Evolutionary conservation across 2,329 filamentous ascomycete species (phyloP).

Genomic region (Diaporthe caulivora): DNA sequence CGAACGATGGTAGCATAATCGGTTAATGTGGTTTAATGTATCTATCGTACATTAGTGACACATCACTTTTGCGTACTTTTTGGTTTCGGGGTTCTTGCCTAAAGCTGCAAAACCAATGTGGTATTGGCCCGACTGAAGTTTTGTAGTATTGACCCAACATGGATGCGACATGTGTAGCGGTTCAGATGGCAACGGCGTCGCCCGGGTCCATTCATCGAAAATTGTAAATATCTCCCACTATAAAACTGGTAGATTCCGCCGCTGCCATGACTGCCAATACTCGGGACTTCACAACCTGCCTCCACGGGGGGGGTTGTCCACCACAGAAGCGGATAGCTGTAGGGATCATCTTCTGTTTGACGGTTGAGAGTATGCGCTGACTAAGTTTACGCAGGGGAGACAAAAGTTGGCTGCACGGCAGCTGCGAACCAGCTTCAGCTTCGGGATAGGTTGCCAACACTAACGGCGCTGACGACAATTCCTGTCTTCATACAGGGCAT

Average conservation of each 20-base stretch:
- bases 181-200: neutral
- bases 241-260: too few species aligned
- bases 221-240: neutral
- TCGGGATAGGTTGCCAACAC: too few species aligned
- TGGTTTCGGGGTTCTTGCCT: neutral
- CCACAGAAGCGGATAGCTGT: too few species aligned
- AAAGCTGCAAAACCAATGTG: neutral
- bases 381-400: neutral
- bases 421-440: too few species aligned
- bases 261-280: neutral
- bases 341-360: too few species aligned
- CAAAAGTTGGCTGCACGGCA: too few species aligned
- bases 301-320: too few species aligned
- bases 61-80: neutral
- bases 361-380: too few species aligned
- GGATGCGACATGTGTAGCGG: constrained; percentile 12
- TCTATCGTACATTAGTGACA: constrained; percentile 2
- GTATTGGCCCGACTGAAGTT: neutral
- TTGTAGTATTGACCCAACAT: neutral
- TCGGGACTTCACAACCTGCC: too few species aligned
- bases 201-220: neutral
- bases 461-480: too few species aligned
- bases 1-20: too few species aligned
- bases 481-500: neutral
- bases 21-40: neutral